Percentiles rank a stretch among this genome's conserved stretches.
These are phyloP conservation scores for Candida sp. DNA, from an alignment of 1,139 yeast species.

Conservation along the genomic window DNA sequence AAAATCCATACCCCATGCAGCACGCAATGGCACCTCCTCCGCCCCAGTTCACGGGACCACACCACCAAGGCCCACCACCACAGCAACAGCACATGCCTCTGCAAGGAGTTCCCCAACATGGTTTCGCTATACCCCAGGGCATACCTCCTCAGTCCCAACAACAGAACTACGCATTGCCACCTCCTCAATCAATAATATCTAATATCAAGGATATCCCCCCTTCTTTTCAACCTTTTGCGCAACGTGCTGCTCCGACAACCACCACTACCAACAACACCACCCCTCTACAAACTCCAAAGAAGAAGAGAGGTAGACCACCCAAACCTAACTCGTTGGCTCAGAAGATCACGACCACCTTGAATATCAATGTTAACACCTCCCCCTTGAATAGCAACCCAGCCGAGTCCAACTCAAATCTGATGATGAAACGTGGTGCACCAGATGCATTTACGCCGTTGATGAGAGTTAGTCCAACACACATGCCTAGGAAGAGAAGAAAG, in stretches of 20 bases:
- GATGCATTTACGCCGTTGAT: constrained; percentile 51
- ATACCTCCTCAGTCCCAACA: constrained; percentile 5
- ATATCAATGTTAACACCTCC: constrained; percentile 46
- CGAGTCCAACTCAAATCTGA: constrained; percentile 42
- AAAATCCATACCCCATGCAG: background rate
- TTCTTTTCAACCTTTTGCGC: background rate
- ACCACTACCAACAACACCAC: background rate
- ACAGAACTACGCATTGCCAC: constrained; percentile 3
- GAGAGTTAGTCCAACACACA: constrained; percentile 41
- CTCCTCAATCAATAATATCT: background rate
- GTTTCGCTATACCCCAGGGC: constrained; percentile 4
- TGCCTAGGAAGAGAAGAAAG: constrained; percentile 19
- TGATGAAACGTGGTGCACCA: constrained; percentile 48
- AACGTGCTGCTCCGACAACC: background rate
- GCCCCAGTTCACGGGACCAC: background rate
- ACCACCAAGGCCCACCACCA: background rate
- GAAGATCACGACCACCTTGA: constrained; percentile 46
- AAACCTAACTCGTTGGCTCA: constrained; percentile 45
- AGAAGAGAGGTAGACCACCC: constrained; percentile 54
- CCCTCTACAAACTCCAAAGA: constrained; percentile 28
- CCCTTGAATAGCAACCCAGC: constrained; percentile 36
- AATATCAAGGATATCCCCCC: constrained; percentile 3
- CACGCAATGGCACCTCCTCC: background rate
- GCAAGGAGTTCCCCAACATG: background rate
- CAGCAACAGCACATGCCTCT: background rate